Conservation (phyloP, 495 filamentous ascomycete genomes). For the Podospora didyma region DNA sequence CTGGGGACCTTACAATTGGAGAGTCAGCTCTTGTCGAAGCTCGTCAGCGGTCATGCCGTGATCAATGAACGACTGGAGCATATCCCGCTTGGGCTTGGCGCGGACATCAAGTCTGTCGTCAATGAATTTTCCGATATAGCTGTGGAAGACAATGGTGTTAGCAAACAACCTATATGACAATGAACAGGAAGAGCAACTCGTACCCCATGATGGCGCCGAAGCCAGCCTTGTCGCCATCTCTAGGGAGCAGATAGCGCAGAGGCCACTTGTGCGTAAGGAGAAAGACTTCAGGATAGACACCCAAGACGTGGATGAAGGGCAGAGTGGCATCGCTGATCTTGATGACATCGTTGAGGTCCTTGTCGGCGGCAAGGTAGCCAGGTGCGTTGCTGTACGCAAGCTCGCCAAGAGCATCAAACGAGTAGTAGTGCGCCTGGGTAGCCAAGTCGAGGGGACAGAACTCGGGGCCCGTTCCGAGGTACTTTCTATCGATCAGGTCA, state of each 20-base stretch:
- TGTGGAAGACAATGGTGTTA: not conserved
- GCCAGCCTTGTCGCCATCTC: constrained; percentile 16
- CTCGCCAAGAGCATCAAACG: constrained; percentile 63
- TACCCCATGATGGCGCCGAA: constrained; percentile 17
- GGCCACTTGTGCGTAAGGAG: constrained; percentile 41
- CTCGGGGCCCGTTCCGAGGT: constrained; percentile 37
- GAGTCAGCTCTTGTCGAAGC: constrained; percentile 35
- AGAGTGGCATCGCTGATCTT: constrained; percentile 48
- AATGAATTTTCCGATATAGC: constrained; percentile 7
- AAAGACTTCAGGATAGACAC: constrained; percentile 52
- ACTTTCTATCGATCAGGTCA: constrained; percentile 41
- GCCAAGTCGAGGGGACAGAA: constrained; percentile 43
- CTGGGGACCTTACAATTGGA: constrained; percentile 43
- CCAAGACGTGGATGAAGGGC: constrained; percentile 43
- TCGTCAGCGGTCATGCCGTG: constrained; percentile 37
- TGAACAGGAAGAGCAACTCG: not conserved
- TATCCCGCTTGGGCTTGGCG: constrained; percentile 26
- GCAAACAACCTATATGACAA: not conserved
- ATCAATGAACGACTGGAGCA: constrained; percentile 42
- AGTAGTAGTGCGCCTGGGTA: constrained; percentile 48
- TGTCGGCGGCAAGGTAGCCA: constrained; percentile 56
- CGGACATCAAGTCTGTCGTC: constrained; percentile 21
- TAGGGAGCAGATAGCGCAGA: constrained; percentile 13
- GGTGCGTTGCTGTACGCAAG: constrained; percentile 60
- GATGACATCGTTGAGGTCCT: constrained; percentile 55